phyloP scores from a whole-genome alignment of 2,329 filamentous ascomycete genomes.

The Passalora sequoiae region DNA sequence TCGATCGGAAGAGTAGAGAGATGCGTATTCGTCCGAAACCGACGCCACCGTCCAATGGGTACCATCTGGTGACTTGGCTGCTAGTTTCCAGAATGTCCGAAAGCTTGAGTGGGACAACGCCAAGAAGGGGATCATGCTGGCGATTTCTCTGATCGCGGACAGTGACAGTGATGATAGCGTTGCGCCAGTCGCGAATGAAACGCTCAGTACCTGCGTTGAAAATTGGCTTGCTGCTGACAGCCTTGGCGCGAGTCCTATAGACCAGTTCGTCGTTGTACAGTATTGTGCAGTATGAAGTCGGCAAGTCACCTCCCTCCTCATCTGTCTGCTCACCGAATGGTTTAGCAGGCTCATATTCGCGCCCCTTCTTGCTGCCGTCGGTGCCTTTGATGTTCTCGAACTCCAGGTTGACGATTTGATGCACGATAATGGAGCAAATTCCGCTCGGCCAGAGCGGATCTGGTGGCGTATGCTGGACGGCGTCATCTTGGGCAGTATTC shows the following conservation, averaged over 20 bases:
- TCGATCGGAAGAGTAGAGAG: slow-evolving; percentile 81
- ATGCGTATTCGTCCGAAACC: slow-evolving; percentile 84
- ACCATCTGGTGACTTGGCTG: slow-evolving; percentile 86
- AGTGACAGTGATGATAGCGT: slow-evolving; percentile 75
- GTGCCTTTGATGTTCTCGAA: slow-evolving; percentile 87
- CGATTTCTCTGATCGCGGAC: slow-evolving; percentile 84
- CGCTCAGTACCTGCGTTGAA: slow-evolving; percentile 95
- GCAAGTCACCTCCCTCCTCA: slow-evolving; percentile 72
- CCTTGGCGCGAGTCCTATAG: slow-evolving; percentile 93
- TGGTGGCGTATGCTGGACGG: slow-evolving; percentile 81
- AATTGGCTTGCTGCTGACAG: slow-evolving; percentile 88
- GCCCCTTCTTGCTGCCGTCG: slow-evolving; percentile 71
- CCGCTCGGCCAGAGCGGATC: slow-evolving; percentile 96
- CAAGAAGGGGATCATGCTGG: slow-evolving; percentile 90
- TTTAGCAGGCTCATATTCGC: slow-evolving; percentile 84
- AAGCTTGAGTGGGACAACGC: slow-evolving; percentile 81
- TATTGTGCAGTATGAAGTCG: slow-evolving; percentile 91
- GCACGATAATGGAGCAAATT: slow-evolving; percentile 76
- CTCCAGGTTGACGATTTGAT: slow-evolving; percentile 93
- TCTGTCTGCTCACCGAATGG: slow-evolving; percentile 79
- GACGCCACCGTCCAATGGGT: slow-evolving; percentile 90
- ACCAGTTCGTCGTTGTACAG: slow-evolving; percentile 81
- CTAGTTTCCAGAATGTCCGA: slow-evolving; percentile 82
- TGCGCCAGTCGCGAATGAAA: slow-evolving; percentile 91
- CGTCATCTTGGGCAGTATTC: slow-evolving; percentile 70